Base-by-base conservation (phyloP, 2,329 filamentous ascomycete genomes). In the Hypoxylon sp. region DNA sequence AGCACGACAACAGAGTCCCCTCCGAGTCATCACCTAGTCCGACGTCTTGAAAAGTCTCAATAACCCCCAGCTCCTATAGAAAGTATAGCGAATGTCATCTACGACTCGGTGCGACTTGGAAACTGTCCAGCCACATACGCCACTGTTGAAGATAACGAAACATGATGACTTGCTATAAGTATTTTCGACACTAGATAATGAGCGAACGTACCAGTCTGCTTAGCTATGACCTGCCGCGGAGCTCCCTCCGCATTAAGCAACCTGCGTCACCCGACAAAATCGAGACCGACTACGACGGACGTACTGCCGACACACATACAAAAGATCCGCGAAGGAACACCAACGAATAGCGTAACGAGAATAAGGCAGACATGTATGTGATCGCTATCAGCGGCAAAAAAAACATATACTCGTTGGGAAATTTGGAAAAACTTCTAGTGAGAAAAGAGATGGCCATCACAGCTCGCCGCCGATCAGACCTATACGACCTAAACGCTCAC, bases 1-100 rank as follows among this genome's bases (percentile, higher is more conserved):
- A n/a, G n/a, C n/a, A n/a, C n/a, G n/a, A n/a, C n/a, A n/a, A 23
- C 16, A 12, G 7, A 34, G 5, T 21, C 9, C 12, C 38, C 23
- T 34, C 48, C 16, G 29, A 38, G 37, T 36, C 15, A 17, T 38
- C 20, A 31, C 20, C 26, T 4, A 9, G 11, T n/a, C 26, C 26
- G 21, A 4, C 9, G 21, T 17, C n/a, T 26, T 12, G 8, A 25
- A 17, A 19, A 16, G n/a, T n/a, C n/a, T n/a, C n/a, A n/a, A n/a
- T n/a, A n/a, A n/a, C n/a, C n/a, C n/a, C n/a, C n/a, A n/a, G n/a
- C n/a, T n/a, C n/a, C n/a, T n/a, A n/a, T n/a, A n/a, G n/a, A n/a
- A n/a, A n/a, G n/a, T n/a, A n/a, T n/a, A n/a, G n/a, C n/a, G n/a
- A 4, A 26, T 19, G 6, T 7, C 26, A 25, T 7, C 25, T 31